phyloP scores from a whole-genome alignment of 208 protist species.

The Leishmania aethiopica region DNA sequence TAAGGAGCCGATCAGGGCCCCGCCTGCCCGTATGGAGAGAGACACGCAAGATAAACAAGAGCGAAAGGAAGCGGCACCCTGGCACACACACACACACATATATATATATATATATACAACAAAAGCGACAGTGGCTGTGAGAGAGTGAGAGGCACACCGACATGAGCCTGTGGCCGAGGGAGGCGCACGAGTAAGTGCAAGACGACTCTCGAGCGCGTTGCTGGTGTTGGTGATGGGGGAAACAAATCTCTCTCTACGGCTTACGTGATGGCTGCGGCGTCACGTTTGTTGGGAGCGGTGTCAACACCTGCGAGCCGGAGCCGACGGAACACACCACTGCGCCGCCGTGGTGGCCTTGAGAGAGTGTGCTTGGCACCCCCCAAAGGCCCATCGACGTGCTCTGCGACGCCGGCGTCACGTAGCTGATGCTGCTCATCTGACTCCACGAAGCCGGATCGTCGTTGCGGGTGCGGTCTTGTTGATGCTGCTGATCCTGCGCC shows the following conservation, averaged over 20 bases:
- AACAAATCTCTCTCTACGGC: not conserved
- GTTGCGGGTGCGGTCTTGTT: not conserved
- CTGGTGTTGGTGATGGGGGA: not conserved
- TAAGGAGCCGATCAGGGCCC: not conserved
- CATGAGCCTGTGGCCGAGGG: not conserved
- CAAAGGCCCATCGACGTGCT: constrained; percentile 18
- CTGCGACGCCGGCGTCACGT: constrained; percentile 26
- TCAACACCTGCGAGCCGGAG: constrained; percentile 16
- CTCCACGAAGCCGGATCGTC: constrained; percentile 15
- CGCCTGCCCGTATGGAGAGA: not conserved
- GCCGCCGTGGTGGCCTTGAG: constrained; percentile 5
- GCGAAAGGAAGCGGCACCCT: not conserved
- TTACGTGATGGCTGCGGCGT: constrained; percentile 11
- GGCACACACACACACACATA: not conserved
- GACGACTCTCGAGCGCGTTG: not conserved
- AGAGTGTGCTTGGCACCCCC: not conserved
- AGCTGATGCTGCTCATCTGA: constrained; percentile 33
- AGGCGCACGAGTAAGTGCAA: not conserved
- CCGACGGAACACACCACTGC: not conserved
- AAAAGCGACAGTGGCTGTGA: no score
- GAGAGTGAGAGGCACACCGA: not conserved
- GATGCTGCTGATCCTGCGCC: not conserved
- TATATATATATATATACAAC: no score
- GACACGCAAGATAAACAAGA: not conserved
- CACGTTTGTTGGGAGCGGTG: constrained; percentile 22